A percentile compares a stretch with the other conserved stretches of the same genome.
Conservation (phyloP, 2,329 filamentous ascomycete species). For the Allantophomopsis cytisporea region DNA sequence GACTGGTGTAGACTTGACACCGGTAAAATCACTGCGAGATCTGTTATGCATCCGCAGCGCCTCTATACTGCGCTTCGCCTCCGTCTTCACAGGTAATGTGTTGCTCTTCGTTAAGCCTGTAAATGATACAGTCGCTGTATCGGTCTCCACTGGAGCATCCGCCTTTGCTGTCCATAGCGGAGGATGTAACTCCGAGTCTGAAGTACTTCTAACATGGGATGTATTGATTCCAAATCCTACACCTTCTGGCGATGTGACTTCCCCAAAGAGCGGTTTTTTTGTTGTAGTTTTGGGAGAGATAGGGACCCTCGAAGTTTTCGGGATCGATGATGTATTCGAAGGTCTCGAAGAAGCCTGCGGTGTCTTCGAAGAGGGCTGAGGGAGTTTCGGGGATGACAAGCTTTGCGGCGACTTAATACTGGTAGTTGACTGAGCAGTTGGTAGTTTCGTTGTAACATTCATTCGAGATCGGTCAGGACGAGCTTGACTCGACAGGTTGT, state of each 20-base stretch:
- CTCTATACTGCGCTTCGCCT: constrained; percentile 12
- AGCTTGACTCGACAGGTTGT: constrained; percentile 44
- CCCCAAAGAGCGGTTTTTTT: constrained; percentile 52
- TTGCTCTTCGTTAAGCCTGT: no score
- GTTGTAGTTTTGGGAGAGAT: no score
- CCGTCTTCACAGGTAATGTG: no score
- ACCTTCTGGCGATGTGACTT: constrained; percentile 42
- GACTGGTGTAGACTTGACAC: neutral
- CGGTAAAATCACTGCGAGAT: constrained; percentile 44
- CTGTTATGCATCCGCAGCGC: constrained; percentile 29
- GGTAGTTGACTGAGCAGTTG: constrained; percentile 7
- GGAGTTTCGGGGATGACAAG: constrained; percentile 30
- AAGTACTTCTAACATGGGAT: constrained; percentile 44
- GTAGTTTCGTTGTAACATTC: no score
- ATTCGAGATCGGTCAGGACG: constrained; percentile 38
- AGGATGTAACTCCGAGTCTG: constrained; percentile 29
- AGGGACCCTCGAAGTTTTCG: no score
- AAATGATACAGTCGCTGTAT: no score
- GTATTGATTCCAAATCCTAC: constrained; percentile 45
- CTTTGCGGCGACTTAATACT: constrained; percentile 19
- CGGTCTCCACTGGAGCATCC: no score
- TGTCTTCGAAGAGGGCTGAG: constrained; percentile 18
- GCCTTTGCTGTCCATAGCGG: no score
- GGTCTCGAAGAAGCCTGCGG: constrained; percentile 11
- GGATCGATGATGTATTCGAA: no score